These are phyloP conservation scores for Brasilioporus rufonigricans DNA, from an alignment of 768 basidiomycete genomes.

Conservation along the genomic window DNA sequence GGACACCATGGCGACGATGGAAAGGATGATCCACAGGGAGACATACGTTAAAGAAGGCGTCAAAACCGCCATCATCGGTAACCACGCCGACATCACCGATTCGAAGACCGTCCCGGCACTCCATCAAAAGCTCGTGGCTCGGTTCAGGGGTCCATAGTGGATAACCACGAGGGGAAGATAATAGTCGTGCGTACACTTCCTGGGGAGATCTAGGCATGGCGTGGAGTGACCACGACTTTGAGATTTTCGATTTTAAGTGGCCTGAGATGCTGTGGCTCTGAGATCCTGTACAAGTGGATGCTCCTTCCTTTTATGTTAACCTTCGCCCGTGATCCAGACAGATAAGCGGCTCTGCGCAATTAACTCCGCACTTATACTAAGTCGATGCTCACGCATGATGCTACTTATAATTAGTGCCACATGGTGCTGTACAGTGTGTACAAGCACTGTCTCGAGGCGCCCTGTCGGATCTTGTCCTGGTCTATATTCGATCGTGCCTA, in stretches of 20 bases:
- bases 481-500: no score
- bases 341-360: background rate
- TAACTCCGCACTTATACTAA: no score
- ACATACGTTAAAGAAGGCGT: constrained; percentile 37
- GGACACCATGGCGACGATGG: constrained; percentile 17
- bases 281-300: background rate
- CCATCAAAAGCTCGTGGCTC: background rate
- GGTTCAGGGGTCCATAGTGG: background rate
- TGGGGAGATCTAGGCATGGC: background rate
- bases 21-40: constrained; percentile 30
- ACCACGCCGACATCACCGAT: background rate
- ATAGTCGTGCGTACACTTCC: background rate
- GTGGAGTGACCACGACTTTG: background rate
- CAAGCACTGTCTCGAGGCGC: no score
- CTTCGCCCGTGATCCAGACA: no score
- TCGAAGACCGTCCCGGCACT: background rate
- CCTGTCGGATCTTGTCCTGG: no score
- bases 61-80: constrained; percentile 29
- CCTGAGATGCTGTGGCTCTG: background rate
- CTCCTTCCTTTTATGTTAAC: no score
- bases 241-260: background rate
- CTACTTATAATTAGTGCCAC: no score
- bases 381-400: no score
- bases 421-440: no score
- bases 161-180: background rate